Conservation (phyloP, 306 rosid species). For the Inga leiocalycina region DNA sequence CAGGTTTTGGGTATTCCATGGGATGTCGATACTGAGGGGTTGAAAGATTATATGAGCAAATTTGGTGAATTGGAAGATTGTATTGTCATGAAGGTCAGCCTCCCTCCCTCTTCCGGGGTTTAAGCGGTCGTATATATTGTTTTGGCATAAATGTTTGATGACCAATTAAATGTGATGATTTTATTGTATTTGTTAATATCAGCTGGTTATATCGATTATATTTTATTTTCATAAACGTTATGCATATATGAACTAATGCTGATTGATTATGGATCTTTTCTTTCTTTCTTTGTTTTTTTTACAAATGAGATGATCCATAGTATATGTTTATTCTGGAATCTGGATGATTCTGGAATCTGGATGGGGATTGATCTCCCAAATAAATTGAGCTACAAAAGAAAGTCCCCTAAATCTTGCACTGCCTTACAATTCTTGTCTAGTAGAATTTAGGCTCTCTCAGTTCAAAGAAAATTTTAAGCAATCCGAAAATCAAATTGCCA, state of each 20-base stretch:
- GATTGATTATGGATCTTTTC: not conserved
- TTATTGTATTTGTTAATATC: not conserved
- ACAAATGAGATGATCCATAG: not conserved
- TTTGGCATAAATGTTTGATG: not conserved
- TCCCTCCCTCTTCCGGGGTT: not conserved
- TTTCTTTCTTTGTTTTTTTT: not conserved
- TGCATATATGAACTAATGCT: not conserved
- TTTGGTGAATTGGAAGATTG: conserved; percentile 81
- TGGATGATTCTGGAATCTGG: conserved; percentile 10
- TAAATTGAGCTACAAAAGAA: not conserved
- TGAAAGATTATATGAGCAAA: conserved; percentile 72
- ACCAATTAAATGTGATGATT: not conserved
- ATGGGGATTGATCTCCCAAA: not conserved
- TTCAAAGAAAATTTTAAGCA: not conserved
- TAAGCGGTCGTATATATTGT: not conserved
- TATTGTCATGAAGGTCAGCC: conserved; percentile 75
- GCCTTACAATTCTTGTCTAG: not conserved
- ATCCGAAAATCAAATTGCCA: not conserved
- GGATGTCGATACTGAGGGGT: conserved; percentile 72
- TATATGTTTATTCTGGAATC: not conserved
- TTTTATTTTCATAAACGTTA: not conserved
- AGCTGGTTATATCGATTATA: not conserved
- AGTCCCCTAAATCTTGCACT: too few relatives aligned
- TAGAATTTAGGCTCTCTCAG: not conserved
- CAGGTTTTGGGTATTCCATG: conserved; percentile 75